A percentile compares a stretch with the other conserved stretches of the same genome.
These are phyloP conservation scores for Leptomonas seymouri DNA, from an alignment of 208 protist species.

Conservation along the genomic window DNA sequence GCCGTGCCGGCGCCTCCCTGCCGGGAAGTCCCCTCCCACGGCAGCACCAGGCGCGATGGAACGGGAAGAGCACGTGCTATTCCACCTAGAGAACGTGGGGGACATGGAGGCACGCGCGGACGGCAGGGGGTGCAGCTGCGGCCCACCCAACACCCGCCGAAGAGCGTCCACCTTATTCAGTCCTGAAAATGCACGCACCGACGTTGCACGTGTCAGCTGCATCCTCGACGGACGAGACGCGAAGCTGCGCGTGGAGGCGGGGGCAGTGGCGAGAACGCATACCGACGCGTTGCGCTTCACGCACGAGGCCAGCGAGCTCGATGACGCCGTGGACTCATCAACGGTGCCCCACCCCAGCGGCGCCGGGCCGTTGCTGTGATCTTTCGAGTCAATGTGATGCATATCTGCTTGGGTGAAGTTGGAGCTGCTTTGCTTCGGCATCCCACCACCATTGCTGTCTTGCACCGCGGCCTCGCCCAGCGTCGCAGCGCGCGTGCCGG, in stretches of 20 bases:
- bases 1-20: neutral
- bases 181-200: constrained; percentile 21
- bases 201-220: neutral
- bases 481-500: neutral
- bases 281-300: neutral
- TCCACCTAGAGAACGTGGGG: neutral
- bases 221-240: neutral
- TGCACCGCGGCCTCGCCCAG: neutral
- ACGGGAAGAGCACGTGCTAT: neutral
- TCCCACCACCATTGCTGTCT: neutral
- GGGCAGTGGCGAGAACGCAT: neutral
- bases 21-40: neutral
- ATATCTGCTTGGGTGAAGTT: neutral
- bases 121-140: constrained; percentile 11
- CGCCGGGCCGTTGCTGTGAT: no score
- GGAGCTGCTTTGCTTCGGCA: neutral
- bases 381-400: neutral
- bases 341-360: neutral
- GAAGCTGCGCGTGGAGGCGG: neutral
- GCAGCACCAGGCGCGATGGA: constrained; percentile 1
- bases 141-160: constrained; percentile 9
- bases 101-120: neutral
- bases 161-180: constrained; percentile 12
- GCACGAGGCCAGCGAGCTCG: neutral
- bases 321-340: neutral